Percentiles rank a stretch among this genome's conserved stretches.
Evolutionary conservation across 2,329 filamentous ascomycete species (phyloP).

Genomic region (Xylogone sp.): DNA sequence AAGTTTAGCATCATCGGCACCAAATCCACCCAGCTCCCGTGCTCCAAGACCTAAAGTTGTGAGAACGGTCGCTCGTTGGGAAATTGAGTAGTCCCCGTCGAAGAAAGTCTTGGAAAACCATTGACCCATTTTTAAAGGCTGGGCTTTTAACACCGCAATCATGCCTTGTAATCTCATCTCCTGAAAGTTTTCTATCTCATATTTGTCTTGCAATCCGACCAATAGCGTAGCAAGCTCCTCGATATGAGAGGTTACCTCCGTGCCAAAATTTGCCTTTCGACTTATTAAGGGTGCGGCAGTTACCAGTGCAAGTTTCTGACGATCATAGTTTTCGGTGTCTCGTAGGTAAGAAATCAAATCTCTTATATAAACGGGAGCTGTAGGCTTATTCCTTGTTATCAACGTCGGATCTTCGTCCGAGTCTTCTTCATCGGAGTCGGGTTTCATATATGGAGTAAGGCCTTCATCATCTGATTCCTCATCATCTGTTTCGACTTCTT

Average conservation of each 20-base stretch:
- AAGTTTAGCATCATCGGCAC: constrained; percentile 36
- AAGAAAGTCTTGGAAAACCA: constrained; percentile 87
- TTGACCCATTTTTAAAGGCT: constrained; percentile 72
- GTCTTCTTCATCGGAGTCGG: constrained; percentile 83
- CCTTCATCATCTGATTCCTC: constrained; percentile 36
- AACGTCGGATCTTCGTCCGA: constrained; percentile 91
- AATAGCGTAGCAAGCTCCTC: constrained; percentile 76
- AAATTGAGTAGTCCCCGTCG: constrained; percentile 84
- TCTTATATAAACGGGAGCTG: constrained; percentile 84
- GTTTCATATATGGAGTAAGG: constrained; percentile 76
- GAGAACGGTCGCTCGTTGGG: constrained; percentile 78
- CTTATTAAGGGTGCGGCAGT: constrained; percentile 79
- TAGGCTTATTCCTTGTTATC: constrained; percentile 76
- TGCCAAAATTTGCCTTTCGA: constrained; percentile 83
- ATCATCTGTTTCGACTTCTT: constrained; percentile 54
- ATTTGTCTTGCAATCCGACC: constrained; percentile 80
- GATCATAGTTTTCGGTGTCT: constrained; percentile 80
- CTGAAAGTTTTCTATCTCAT: constrained; percentile 74
- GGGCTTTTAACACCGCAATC: constrained; percentile 74
- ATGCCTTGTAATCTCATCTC: constrained; percentile 74
- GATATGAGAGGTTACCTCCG: constrained; percentile 79
- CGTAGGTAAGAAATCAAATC: constrained; percentile 77
- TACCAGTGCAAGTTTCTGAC: constrained; percentile 72
- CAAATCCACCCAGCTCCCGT: constrained; percentile 77
- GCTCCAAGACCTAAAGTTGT: constrained; percentile 78